Percentiles rank a stretch among this genome's conserved stretches.
phyloP scores from a whole-genome alignment of 345 rosid genomes.

The Mercurialis annua region DNA sequence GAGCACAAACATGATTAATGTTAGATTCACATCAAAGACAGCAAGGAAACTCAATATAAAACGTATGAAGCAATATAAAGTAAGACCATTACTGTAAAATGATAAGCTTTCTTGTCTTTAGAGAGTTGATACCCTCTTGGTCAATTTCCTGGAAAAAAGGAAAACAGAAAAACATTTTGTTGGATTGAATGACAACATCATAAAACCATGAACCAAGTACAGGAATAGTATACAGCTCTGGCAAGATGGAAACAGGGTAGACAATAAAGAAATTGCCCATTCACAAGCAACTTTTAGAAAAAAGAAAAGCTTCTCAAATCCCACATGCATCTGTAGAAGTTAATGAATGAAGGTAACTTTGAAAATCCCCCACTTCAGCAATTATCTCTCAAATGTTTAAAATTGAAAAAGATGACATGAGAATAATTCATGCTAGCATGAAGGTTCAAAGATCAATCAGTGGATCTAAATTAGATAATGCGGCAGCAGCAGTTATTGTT shows the following conservation, averaged over 20 bases:
- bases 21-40: not conserved
- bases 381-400: not conserved
- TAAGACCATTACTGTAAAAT: constrained; percentile 46
- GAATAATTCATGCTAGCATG: not conserved
- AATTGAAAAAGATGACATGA: not conserved
- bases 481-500: not conserved
- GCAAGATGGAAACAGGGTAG: not conserved
- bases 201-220: constrained; percentile 14
- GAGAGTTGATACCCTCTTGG: constrained; percentile 50
- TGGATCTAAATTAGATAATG: not conserved
- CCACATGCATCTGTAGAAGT: not conserved
- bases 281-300: not conserved
- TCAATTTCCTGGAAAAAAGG: constrained; percentile 50
- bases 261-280: not conserved
- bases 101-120: constrained; percentile 83
- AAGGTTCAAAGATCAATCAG: not conserved
- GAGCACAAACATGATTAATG: constrained; percentile 7
- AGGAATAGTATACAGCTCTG: not conserved
- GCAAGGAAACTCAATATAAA: constrained; percentile 6
- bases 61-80: constrained; percentile 8
- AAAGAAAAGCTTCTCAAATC: not conserved
- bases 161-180: not conserved
- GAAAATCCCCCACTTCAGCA: not conserved
- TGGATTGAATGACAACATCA: not conserved
- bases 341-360: not conserved